Conservation (phyloP, 2,329 filamentous ascomycete species). For the Xylariaceae sp. region DNA sequence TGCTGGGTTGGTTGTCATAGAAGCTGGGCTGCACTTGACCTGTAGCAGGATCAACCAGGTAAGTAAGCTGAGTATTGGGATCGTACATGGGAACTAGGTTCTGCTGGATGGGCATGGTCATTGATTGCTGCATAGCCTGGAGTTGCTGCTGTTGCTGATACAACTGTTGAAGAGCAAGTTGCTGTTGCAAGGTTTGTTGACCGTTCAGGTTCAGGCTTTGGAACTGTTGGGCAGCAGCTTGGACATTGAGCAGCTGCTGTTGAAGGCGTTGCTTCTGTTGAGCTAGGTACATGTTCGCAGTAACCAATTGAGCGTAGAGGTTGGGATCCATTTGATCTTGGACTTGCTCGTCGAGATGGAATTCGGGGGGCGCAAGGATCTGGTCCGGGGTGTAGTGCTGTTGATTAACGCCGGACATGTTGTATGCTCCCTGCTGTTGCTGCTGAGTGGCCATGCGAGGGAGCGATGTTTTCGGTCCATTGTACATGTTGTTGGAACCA, state of each 20-base stretch:
- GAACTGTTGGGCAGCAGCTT: conserved; percentile 79
- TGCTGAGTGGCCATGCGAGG: conserved; percentile 39
- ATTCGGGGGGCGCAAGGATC: conserved; percentile 77
- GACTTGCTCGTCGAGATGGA: conserved; percentile 68
- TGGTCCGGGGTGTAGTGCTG: conserved; percentile 80
- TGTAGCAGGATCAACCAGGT: conserved; percentile 69
- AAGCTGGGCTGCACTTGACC: conserved; percentile 38
- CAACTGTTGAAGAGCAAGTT: conserved; percentile 52
- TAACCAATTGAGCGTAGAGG: conserved; percentile 82
- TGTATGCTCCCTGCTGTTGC: conserved; percentile 34
- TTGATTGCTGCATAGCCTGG: conserved; percentile 63
- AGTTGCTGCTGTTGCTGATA: conserved; percentile 58
- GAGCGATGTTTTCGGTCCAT: conserved; percentile 56
- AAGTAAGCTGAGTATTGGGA: conserved; percentile 77
- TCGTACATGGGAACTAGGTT: conserved; percentile 83
- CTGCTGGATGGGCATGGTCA: conserved; percentile 60
- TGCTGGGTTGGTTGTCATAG: conserved; percentile 45
- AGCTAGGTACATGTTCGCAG: conserved; percentile 87
- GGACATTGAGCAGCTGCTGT: conserved; percentile 84
- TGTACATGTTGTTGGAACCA: conserved; percentile 42
- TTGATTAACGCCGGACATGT: conserved; percentile 35
- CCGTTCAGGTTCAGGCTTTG: conserved; percentile 70
- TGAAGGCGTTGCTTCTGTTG: conserved; percentile 94
- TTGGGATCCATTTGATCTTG: conserved; percentile 79
- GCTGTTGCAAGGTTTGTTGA: conserved; percentile 29